These are phyloP conservation scores for Ceratocystis huliohia DNA, from an alignment of 2,329 filamentous ascomycete genomes.

Conservation along the genomic window DNA sequence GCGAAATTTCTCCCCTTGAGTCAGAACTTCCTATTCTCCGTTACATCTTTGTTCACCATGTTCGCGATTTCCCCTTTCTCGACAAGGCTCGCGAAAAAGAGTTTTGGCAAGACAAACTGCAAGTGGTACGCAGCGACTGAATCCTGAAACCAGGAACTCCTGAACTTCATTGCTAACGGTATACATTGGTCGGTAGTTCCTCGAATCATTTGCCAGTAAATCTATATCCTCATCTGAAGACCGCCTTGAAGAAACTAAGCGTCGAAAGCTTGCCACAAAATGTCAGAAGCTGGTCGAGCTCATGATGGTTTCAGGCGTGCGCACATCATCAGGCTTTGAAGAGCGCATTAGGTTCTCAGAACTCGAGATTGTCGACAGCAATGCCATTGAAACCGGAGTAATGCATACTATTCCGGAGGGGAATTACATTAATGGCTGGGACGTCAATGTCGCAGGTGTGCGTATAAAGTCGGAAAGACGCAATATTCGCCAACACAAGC, in stretches of 20 bases:
- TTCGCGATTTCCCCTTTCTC: constrained; percentile 94
- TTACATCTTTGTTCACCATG: constrained; percentile 96
- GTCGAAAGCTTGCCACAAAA: constrained; percentile 81
- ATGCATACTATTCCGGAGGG: constrained; percentile 81
- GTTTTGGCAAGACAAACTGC: constrained; percentile 98
- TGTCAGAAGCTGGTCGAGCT: constrained; percentile 91
- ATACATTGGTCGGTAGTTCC: constrained; percentile 50
- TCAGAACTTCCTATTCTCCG: constrained; percentile 86
- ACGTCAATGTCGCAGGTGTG: constrained; percentile 87
- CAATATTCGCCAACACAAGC: constrained; percentile 78
- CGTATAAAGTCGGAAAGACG: constrained; percentile 68
- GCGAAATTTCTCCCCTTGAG: constrained; percentile 84
- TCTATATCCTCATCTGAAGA: constrained; percentile 96
- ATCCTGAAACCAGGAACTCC: not conserved
- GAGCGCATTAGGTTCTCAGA: constrained; percentile 94
- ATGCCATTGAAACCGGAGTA: constrained; percentile 81
- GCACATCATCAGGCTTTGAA: constrained; percentile 91
- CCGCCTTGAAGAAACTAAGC: constrained; percentile 87
- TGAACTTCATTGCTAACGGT: not conserved
- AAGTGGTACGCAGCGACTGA: constrained; percentile 53
- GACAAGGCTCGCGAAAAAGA: constrained; percentile 97
- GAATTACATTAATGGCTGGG: constrained; percentile 89
- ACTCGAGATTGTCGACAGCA: constrained; percentile 88
- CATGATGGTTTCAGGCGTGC: constrained; percentile 98
- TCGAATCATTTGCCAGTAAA: constrained; percentile 94